Evolutionary conservation across 2,329 filamentous ascomycete genomes (phyloP), one percentile per base, ranked within the genome.

Genomic region (Alternaria sp.): DNA sequence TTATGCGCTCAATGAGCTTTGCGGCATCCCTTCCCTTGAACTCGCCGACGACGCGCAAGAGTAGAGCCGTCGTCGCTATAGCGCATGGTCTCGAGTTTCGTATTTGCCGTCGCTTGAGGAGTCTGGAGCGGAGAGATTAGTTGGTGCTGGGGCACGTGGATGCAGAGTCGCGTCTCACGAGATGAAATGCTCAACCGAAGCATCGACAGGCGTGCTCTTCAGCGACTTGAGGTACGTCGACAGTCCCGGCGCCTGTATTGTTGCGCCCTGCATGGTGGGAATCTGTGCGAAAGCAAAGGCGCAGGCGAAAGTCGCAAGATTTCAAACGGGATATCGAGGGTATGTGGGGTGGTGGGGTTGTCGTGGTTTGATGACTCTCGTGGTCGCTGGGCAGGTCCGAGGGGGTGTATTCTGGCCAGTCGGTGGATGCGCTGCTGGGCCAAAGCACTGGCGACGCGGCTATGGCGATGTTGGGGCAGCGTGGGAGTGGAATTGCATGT

Each of bases 21-120:
- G 88, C 87, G 47, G 93, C 89, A 77, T 94, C 91, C 62, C 86
- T 85, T 81, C 90, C 94, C 77, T 90, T 91, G 69, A 91, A 91
- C 65, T 89, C 89, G 34, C 91, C 91, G 52, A 99, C 92, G 22
- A 97, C 91, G 62, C 92, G 91, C 52, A 93, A 87, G 43, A 99
- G 88, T 28, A 98, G 88, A 71, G 96, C 91, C 22, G 94, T 92
- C 3, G 94, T 98, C 62, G 94, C 94, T 60, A 95, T 88, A 58
- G 95, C 95, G 80, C 94, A 97, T 78, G 91, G 88, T 78, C 95
- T 89, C 47, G 94, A 92, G 67, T 92, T 92, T 63, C 87, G 88
- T 73, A 99, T 96, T 76, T 98, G 94, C 70, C 94, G 86, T 76
- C 94, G 86, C 80, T 97, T 97, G 66, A 99, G 86, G 20, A 97